A percentile compares a stretch with the other conserved stretches of the same genome.
Conservation (phyloP, 1,284 basidiomycete genomes). For the Naganishia albida region DNA sequence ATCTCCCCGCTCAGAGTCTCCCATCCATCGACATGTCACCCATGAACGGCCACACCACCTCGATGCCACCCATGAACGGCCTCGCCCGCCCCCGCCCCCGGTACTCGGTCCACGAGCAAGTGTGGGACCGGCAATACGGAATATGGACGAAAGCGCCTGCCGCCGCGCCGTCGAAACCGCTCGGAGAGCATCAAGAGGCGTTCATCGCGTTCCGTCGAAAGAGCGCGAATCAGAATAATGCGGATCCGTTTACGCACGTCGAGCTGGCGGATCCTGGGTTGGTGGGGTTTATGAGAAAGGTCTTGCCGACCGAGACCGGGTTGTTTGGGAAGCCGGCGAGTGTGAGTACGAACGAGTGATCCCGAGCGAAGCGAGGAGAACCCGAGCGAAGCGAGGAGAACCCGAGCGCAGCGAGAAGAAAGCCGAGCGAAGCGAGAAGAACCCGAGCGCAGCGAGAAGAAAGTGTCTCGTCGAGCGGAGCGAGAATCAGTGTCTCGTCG, state of each 20-base stretch:
- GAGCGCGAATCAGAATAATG: slow-evolving; percentile 16
- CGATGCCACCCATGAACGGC: no score
- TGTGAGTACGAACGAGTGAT: no score
- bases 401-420: neutral
- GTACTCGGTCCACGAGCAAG: slow-evolving; percentile 12
- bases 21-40: no score
- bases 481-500: no score
- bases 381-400: no score
- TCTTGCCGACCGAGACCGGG: slow-evolving; percentile 12
- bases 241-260: slow-evolving; percentile 20
- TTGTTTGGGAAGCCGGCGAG: slow-evolving; percentile 16
- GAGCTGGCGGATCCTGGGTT: slow-evolving; percentile 9
- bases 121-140: slow-evolving; percentile 18
- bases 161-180: neutral
- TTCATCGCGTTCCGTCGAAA: slow-evolving; percentile 12
- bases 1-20: no score
- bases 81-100: neutral
- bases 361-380: neutral
- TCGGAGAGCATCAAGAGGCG: neutral
- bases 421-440: no score
- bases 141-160: slow-evolving; percentile 16
- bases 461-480: no score
- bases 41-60: no score
- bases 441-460: neutral
- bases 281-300: slow-evolving; percentile 15